Evolutionary conservation across 495 filamentous ascomycete species (phyloP).

Genomic region (Monascus purpureus): DNA sequence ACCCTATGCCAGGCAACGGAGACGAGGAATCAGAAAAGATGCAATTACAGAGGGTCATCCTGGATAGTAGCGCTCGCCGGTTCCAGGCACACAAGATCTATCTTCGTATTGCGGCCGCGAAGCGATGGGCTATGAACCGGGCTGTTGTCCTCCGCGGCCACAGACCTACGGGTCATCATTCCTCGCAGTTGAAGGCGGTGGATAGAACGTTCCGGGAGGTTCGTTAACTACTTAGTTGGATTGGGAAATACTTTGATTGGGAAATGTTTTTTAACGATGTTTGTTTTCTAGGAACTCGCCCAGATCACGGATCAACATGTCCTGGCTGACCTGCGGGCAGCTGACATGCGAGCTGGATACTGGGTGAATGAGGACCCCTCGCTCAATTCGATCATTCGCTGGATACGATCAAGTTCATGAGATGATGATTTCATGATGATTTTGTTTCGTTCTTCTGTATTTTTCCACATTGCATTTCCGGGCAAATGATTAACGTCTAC

Average conservation of each 20-base stretch:
- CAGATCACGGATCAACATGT: constrained; percentile 54
- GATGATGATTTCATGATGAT: too few species aligned
- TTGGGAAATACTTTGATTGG: background rate
- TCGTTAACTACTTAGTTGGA: constrained; percentile 11
- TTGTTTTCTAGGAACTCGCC: constrained; percentile 45
- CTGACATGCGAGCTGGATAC: constrained; percentile 52
- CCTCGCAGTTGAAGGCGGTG: constrained; percentile 40
- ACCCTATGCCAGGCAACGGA: constrained; percentile 36
- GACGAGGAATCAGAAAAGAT: constrained; percentile 50
- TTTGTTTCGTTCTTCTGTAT: too few species aligned
- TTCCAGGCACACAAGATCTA: constrained; percentile 82
- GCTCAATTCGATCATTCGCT: constrained; percentile 25
- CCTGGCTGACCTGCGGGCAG: constrained; percentile 46
- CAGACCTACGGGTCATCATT: constrained; percentile 42
- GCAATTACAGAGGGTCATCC: constrained; percentile 64
- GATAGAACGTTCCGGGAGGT: constrained; percentile 50
- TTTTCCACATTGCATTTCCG: too few species aligned
- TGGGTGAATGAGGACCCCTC: constrained; percentile 64
- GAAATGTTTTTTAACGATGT: background rate
- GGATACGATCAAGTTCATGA: constrained; percentile 28
- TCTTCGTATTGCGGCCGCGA: constrained; percentile 59
- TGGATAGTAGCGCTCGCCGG: constrained; percentile 64
- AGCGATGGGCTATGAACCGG: constrained; percentile 67
- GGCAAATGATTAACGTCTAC: too few species aligned
- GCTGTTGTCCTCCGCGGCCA: constrained; percentile 51